These are phyloP conservation scores for Exutisphaerella laricina DNA, from an alignment of 2,329 filamentous ascomycete genomes.

Conservation along the genomic window DNA sequence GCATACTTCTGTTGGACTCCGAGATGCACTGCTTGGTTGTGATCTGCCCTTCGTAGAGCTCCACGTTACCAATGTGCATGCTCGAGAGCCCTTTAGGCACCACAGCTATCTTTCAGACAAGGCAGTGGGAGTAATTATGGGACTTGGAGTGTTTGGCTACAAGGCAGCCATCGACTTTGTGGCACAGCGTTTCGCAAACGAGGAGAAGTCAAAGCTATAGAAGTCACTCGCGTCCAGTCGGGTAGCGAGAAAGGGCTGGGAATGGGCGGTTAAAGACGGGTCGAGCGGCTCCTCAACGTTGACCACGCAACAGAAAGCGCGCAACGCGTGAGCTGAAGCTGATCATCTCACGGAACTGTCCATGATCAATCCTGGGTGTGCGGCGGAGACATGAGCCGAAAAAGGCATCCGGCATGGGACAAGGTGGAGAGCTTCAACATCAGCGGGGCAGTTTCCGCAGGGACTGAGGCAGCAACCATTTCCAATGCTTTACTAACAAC, in stretches of 20 bases:
- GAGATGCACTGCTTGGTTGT: constrained; percentile 67
- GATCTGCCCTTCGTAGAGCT: constrained; percentile 69
- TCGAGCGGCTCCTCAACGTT: too few species aligned
- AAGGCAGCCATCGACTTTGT: constrained; percentile 43
- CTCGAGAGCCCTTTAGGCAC: constrained; percentile 61
- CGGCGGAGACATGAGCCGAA: constrained; percentile 11
- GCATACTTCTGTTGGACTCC: constrained; percentile 68
- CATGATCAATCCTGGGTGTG: not conserved
- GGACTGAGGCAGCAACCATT: constrained; percentile 10
- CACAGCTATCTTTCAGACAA: constrained; percentile 72
- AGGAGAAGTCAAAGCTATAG: constrained; percentile 9
- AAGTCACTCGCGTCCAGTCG: too few species aligned
- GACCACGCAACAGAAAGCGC: too few species aligned
- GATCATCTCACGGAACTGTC: not conserved
- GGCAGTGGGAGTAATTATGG: constrained; percentile 66
- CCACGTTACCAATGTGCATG: constrained; percentile 71
- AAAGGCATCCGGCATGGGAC: constrained; percentile 9
- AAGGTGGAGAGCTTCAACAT: constrained; percentile 2
- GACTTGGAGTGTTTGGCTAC: constrained; percentile 50
- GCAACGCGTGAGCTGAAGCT: too few species aligned
- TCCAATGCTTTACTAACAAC: constrained; percentile 1
- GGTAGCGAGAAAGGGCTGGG: too few species aligned
- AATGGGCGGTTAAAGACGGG: too few species aligned
- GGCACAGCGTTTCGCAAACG: constrained; percentile 22
- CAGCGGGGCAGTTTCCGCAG: constrained; percentile 17